Evolutionary conservation across 805 yeast genomes (phyloP).

Genomic region (Ogataea glucozyma): DNA sequence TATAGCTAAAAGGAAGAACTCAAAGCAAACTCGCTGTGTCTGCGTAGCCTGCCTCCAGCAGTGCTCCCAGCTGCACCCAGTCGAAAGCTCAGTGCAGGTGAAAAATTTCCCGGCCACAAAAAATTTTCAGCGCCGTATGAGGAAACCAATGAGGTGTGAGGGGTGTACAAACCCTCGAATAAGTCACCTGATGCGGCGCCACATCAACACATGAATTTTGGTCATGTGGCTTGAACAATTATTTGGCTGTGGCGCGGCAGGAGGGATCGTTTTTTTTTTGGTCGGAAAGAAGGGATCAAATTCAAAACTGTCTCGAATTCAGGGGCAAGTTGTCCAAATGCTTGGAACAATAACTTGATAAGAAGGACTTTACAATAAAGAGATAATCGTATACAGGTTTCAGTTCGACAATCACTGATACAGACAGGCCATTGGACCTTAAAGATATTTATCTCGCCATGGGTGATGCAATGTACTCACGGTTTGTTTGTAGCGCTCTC

Average conservation of each 20-base stretch:
- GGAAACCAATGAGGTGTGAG: conserved; percentile 5
- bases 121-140: conserved; percentile 11
- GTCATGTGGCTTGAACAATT: background rate
- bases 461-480: background rate
- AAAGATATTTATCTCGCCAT: too few relatives aligned
- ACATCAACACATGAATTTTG: background rate
- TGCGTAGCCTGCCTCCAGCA: conserved; percentile 4
- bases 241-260: conserved; percentile 3
- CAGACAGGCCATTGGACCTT: too few relatives aligned
- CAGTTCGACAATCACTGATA: too few relatives aligned
- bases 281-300: background rate
- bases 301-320: background rate
- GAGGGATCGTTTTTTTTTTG: conserved; percentile 3
- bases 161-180: background rate
- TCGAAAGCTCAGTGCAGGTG: conserved; percentile 1
- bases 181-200: conserved; percentile 5
- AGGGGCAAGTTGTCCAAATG: background rate
- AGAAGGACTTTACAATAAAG: too few relatives aligned
- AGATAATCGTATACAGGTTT: too few relatives aligned
- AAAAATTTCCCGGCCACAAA: conserved; percentile 9
- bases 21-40: conserved; percentile 8
- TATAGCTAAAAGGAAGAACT: conserved; percentile 1
- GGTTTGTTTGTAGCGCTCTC: conserved; percentile 9
- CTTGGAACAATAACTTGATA: too few relatives aligned
- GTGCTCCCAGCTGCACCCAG: conserved; percentile 1